A percentile compares a stretch with the other conserved stretches of the same genome.
phyloP scores from a whole-genome alignment of 2,329 filamentous ascomycete species.

The Chaetomiaceae sp. region DNA sequence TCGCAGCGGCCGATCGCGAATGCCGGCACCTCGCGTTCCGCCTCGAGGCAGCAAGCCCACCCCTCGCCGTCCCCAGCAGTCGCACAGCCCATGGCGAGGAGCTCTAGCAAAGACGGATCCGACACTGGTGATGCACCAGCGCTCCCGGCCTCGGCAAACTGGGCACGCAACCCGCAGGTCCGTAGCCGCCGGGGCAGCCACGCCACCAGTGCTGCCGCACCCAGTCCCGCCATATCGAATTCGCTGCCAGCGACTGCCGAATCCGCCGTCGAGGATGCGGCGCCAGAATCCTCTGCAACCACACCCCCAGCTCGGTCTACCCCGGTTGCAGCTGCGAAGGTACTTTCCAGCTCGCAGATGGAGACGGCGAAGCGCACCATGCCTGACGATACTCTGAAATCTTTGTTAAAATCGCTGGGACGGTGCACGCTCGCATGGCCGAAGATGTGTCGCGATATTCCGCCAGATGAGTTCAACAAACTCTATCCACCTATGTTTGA shows the following conservation, averaged over 20 bases:
- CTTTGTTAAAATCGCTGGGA: conserved; percentile 37
- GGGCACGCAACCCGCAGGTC: conserved; percentile 70
- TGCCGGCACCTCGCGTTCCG: conserved; percentile 49
- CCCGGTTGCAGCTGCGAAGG: not conserved
- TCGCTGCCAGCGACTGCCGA: conserved; percentile 53
- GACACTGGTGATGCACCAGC: conserved; percentile 77
- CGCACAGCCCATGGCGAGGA: conserved; percentile 65
- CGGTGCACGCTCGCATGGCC: conserved; percentile 35
- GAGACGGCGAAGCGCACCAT: conserved; percentile 13
- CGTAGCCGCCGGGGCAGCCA: conserved; percentile 70
- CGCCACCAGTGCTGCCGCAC: conserved; percentile 73
- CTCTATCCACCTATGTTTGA: conserved; percentile 74
- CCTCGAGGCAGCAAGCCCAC: conserved; percentile 49
- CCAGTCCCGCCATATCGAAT: conserved; percentile 72
- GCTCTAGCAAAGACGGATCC: conserved; percentile 73
- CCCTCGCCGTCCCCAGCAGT: conserved; percentile 37
- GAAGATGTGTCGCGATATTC: conserved; percentile 18
- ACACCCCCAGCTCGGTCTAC: conserved; percentile 6
- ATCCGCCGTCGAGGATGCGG: conserved; percentile 36
- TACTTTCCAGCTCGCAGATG: not conserved
- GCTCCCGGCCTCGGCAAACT: conserved; percentile 89
- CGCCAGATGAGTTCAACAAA: conserved; percentile 11
- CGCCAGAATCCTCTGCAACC: conserved; percentile 20
- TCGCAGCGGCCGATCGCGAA: conserved; percentile 65
- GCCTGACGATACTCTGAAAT: conserved; percentile 29